Conservation (phyloP, 306 rosid species). For the Casuarina cunninghamiana region DNA sequence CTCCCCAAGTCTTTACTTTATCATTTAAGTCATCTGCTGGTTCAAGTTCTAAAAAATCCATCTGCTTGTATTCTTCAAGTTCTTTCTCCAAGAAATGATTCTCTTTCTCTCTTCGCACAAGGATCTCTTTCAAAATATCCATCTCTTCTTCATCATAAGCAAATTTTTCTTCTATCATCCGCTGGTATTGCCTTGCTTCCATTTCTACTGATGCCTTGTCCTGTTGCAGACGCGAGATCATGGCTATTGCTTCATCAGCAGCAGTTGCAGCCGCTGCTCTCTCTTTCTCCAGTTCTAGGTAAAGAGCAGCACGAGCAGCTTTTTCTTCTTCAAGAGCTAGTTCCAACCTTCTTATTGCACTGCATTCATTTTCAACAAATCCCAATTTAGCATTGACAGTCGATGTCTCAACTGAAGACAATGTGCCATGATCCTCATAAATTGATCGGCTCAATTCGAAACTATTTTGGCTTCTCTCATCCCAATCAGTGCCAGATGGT, state of each 20-base stretch:
- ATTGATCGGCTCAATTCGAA: conserved; percentile 48
- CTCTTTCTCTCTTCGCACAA: conserved; percentile 78
- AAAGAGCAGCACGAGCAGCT: conserved; percentile 61
- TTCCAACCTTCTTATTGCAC: conserved; percentile 51
- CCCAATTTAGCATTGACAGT: conserved; percentile 13
- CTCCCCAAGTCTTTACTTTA: conserved; percentile 36
- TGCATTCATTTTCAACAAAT: conserved; percentile 39
- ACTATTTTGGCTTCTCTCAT: conserved; percentile 38
- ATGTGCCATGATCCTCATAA: conserved; percentile 38
- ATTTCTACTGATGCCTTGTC: conserved; percentile 73
- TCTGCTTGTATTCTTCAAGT: conserved; percentile 65
- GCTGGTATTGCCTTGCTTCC: conserved; percentile 69
- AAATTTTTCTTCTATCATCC: conserved; percentile 76
- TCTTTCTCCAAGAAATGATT: conserved; percentile 69
- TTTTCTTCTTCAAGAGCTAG: conserved; percentile 63
- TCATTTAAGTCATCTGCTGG: conserved; percentile 35
- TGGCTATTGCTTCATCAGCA: conserved; percentile 96
- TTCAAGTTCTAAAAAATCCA: conserved; percentile 38
- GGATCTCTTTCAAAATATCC: conserved; percentile 73
- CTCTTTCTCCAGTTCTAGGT: conserved; percentile 92
- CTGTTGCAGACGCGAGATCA: conserved; percentile 82
- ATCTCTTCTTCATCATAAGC: conserved; percentile 91
- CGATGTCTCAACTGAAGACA: conserved; percentile 33
- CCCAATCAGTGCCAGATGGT: conserved; percentile 33
- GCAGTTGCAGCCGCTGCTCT: conserved; percentile 91